Percentiles rank a stretch among this genome's conserved stretches.
These are phyloP conservation scores for Zygosaccharomyces pseudobailii DNA, from an alignment of 1,139 yeast species.

Conservation along the genomic window DNA sequence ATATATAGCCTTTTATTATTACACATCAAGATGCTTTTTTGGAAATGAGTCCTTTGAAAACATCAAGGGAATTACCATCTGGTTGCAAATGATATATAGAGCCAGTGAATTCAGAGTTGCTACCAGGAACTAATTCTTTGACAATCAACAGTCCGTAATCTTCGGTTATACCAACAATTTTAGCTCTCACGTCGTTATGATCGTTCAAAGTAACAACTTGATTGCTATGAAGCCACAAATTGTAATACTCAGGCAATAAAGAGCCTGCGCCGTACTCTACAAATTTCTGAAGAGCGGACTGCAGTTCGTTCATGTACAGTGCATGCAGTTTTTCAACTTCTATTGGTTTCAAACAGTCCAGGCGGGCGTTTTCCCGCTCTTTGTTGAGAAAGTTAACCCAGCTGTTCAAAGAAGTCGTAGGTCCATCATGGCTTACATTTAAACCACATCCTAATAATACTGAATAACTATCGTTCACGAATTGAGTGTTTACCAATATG, in stretches of 20 bases:
- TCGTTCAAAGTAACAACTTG: slow-evolving; percentile 53
- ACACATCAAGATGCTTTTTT: slow-evolving; percentile 39
- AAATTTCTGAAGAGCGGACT: slow-evolving; percentile 56
- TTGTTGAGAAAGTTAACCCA: slow-evolving; percentile 59
- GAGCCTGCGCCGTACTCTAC: slow-evolving; percentile 60
- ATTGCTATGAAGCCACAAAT: slow-evolving; percentile 77
- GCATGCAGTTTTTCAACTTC: slow-evolving; percentile 67
- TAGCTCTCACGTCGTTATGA: slow-evolving; percentile 52
- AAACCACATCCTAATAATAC: slow-evolving; percentile 82
- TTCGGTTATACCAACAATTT: slow-evolving; percentile 71
- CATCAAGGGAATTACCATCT: slow-evolving; percentile 96
- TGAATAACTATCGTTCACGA: slow-evolving; percentile 52
- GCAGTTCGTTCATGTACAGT: slow-evolving; percentile 59
- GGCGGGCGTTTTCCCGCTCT: slow-evolving; percentile 42
- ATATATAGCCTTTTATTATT: slow-evolving; percentile 1
- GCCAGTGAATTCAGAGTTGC: slow-evolving; percentile 45
- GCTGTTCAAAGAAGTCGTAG: slow-evolving; percentile 80
- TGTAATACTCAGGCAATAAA: slow-evolving; percentile 69
- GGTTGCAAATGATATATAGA: slow-evolving; percentile 73
- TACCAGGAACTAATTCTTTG: slow-evolving; percentile 47
- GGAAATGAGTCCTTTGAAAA: slow-evolving; percentile 86
- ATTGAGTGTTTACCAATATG: slow-evolving; percentile 74
- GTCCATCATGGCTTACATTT: slow-evolving; percentile 80
- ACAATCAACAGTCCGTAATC: slow-evolving; percentile 83
- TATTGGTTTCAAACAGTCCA: slow-evolving; percentile 45